phyloP scores from a whole-genome alignment of 371 early-diverging fungal species.

The Basidiobolus meristosporus region DNA sequence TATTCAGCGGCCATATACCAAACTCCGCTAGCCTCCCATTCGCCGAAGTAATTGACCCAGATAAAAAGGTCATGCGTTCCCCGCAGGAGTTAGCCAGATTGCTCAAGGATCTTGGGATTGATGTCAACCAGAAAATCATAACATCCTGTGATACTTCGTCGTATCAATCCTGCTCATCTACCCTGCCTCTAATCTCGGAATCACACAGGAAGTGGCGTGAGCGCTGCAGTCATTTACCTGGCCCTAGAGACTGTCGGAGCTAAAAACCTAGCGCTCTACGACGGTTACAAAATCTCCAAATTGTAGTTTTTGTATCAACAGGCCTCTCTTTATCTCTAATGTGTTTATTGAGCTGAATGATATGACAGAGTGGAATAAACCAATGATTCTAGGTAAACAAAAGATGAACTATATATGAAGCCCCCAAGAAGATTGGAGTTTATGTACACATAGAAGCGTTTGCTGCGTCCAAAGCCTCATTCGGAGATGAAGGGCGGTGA shows the following conservation, averaged over 20 bases:
- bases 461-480: no score
- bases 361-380: no score
- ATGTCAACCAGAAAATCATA: constrained; percentile 29
- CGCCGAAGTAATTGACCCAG: constrained; percentile 21
- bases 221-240: constrained; percentile 52
- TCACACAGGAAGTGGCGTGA: constrained; percentile 48
- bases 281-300: constrained; percentile 45
- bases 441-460: no score
- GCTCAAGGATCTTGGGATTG: constrained; percentile 27
- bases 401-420: no score
- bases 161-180: no score
- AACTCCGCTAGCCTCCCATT: constrained; percentile 50
- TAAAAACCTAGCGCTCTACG: constrained; percentile 43
- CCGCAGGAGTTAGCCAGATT: constrained; percentile 19
- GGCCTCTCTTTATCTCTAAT: no score
- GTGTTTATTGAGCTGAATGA: no score
- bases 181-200: constrained; percentile 1
- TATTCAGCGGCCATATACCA: constrained; percentile 80
- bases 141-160: constrained; percentile 32
- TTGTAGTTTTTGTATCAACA: no score
- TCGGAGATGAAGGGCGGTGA: no score
- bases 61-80: constrained; percentile 16
- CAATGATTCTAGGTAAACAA: no score
- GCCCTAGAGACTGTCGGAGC: constrained; percentile 43
- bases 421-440: no score